phyloP scores from a whole-genome alignment of 169 alveolate genomes.

The Sarcocystis neurona region DNA sequence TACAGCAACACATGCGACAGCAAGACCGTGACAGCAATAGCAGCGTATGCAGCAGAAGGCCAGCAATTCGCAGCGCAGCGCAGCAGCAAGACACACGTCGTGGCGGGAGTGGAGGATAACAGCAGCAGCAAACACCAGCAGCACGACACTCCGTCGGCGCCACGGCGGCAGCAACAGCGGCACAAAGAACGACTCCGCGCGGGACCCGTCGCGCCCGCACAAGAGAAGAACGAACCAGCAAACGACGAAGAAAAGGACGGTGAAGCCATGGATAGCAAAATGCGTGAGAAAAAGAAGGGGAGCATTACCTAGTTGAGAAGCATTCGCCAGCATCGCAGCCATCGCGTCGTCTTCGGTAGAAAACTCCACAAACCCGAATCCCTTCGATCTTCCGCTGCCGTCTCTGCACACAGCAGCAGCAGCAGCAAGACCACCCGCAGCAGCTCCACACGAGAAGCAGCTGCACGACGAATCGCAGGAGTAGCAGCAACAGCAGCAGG shows the following conservation, averaged over 20 bases:
- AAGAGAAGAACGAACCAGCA: not conserved
- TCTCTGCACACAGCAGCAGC: slow-evolving; percentile 1
- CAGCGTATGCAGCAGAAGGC: too few relatives aligned
- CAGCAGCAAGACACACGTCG: too few relatives aligned
- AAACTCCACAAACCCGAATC: slow-evolving; percentile 65
- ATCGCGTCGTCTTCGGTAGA: slow-evolving; percentile 57
- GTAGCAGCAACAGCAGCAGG: too few relatives aligned
- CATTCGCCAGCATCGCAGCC: slow-evolving; percentile 67
- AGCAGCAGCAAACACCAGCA: too few relatives aligned
- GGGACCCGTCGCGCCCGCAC: too few relatives aligned
- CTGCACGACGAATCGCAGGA: not conserved
- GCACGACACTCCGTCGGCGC: too few relatives aligned
- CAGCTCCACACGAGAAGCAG: not conserved
- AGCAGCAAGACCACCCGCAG: not conserved
- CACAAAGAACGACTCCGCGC: too few relatives aligned
- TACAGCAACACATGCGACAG: too few relatives aligned
- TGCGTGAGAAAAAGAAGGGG: not conserved
- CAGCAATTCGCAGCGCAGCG: too few relatives aligned
- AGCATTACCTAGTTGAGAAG: slow-evolving; percentile 48
- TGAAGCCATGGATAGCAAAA: not conserved
- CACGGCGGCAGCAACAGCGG: too few relatives aligned
- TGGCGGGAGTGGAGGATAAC: too few relatives aligned
- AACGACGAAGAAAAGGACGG: not conserved
- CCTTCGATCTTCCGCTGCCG: slow-evolving; percentile 62
- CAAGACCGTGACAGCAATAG: too few relatives aligned